A percentile compares a stretch with the other conserved stretches of the same genome.
Evolutionary conservation across 2,329 filamentous ascomycete species (phyloP).

Genomic region (Trichoderma sp.): DNA sequence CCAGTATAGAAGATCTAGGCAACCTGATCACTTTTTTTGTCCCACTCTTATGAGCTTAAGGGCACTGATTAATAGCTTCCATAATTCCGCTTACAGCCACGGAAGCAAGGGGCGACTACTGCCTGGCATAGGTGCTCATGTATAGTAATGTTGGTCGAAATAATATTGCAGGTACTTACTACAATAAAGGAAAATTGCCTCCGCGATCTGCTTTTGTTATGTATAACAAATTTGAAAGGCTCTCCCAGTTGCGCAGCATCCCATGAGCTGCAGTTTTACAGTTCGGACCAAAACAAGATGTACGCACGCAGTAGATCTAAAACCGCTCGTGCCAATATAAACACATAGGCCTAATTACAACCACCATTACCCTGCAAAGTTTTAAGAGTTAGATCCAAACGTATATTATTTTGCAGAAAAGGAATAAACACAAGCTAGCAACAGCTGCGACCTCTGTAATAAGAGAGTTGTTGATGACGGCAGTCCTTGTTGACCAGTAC

Average conservation of each 20-base stretch:
- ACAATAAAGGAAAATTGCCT: not conserved
- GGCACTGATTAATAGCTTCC: not conserved
- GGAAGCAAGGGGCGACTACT: not conserved
- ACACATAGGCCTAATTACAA: not conserved
- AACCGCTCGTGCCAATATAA: not conserved
- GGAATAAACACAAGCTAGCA: not conserved
- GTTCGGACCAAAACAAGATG: not conserved
- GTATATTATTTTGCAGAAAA: not conserved
- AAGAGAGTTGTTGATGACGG: not conserved
- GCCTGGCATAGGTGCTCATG: not conserved
- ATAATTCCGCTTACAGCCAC: not conserved
- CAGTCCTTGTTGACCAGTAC: not conserved
- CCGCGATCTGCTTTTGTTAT: not conserved
- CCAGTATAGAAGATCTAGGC: not conserved
- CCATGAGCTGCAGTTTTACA: not conserved
- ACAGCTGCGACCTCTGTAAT: not conserved
- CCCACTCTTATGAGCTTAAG: not conserved
- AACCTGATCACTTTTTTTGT: not conserved
- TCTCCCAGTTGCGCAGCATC: not conserved
- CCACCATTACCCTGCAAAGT: not conserved
- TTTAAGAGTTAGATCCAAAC: not conserved
- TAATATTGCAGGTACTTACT: not conserved
- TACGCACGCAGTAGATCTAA: not conserved
- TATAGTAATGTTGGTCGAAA: not conserved
- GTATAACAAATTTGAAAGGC: not conserved